These are phyloP conservation scores for Meripilus lineatus DNA, from an alignment of 1,284 basidiomycete genomes.

Conservation along the genomic window DNA sequence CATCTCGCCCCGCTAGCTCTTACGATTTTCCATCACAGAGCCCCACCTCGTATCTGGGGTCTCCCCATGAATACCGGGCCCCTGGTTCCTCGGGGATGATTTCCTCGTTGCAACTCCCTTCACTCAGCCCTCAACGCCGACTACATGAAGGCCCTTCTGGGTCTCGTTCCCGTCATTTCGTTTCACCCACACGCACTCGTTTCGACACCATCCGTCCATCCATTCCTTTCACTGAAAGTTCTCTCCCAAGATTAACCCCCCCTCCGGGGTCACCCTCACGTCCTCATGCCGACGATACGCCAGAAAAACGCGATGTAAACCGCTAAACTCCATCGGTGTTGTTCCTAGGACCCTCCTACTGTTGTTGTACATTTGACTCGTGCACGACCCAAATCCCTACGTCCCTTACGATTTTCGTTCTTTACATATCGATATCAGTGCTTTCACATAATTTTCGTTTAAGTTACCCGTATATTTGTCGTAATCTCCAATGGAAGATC, in stretches of 20 bases:
- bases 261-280: constrained; percentile 4
- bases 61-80: neutral
- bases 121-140: neutral
- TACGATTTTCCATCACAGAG: constrained; percentile 6
- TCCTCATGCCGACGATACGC: constrained; percentile 2
- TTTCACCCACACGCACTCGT: constrained; percentile 8
- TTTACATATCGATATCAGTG: constrained; percentile 1
- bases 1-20: constrained; percentile 11
- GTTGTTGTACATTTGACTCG: constrained; percentile 8
- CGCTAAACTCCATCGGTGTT: neutral
- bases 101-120: constrained; percentile 4
- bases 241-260: constrained; percentile 2
- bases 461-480: neutral
- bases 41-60: constrained; percentile 2
- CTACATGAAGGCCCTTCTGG: constrained; percentile 4
- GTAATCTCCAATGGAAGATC: neutral
- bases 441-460: neutral
- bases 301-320: constrained; percentile 6
- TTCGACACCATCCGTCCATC: constrained; percentile 2
- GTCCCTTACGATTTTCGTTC: constrained; percentile 2
- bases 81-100: neutral
- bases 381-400: constrained; percentile 1
- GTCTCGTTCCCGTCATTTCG: constrained; percentile 4
- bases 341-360: constrained; percentile 3
- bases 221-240: neutral